A percentile compares a stretch with the other conserved stretches of the same genome.
These are phyloP conservation scores for Phytophthora fragariaefolia DNA, from an alignment of 352 stramenopile species.

Conservation along the genomic window DNA sequence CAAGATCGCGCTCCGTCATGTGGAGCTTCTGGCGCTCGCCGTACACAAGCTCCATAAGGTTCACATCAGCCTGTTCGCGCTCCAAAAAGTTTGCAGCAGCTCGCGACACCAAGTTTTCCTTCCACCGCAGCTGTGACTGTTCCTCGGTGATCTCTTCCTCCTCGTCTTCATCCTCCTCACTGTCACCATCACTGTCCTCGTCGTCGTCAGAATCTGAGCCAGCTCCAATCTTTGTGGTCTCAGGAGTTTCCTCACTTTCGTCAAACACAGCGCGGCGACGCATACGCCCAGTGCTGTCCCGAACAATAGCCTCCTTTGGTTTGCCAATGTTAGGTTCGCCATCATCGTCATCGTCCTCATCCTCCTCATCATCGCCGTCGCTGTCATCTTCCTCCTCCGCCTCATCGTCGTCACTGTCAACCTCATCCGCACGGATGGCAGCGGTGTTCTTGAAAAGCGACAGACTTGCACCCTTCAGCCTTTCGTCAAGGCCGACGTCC, in stretches of 20 bases:
- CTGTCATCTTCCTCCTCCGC: slow-evolving; percentile 53
- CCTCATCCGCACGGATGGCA: slow-evolving; percentile 83
- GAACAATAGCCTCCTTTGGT: slow-evolving; percentile 71
- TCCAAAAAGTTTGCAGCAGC: slow-evolving; percentile 88
- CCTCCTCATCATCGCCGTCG: slow-evolving; percentile 53
- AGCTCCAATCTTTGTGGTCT: slow-evolving; percentile 23
- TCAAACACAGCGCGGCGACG: slow-evolving; percentile 85
- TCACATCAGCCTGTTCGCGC: slow-evolving; percentile 80
- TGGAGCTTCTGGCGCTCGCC: slow-evolving; percentile 83
- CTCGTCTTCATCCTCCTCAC: slow-evolving; percentile 50
- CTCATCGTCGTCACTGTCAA: slow-evolving; percentile 70
- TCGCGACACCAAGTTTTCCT: slow-evolving; percentile 86
- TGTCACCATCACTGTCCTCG: slow-evolving; percentile 46
- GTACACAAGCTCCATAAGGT: slow-evolving; percentile 94
- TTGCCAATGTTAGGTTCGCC: slow-evolving; percentile 54
- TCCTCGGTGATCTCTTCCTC: slow-evolving; percentile 58
- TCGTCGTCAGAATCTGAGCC: slow-evolving; percentile 49
- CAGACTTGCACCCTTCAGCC: slow-evolving; percentile 93
- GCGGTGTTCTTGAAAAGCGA: slow-evolving; percentile 96
- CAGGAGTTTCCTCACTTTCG: slow-evolving; percentile 43
- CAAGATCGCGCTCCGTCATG: slow-evolving; percentile 78
- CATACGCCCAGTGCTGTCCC: slow-evolving; percentile 72
- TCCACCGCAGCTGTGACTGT: slow-evolving; percentile 83
- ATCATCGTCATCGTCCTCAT: slow-evolving; percentile 58
- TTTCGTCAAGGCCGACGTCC: slow-evolving; percentile 93